A percentile compares a stretch with the other conserved stretches of the same genome.
Conservation (phyloP, 1,284 basidiomycete genomes). For the Hypsizygus ulmarius region DNA sequence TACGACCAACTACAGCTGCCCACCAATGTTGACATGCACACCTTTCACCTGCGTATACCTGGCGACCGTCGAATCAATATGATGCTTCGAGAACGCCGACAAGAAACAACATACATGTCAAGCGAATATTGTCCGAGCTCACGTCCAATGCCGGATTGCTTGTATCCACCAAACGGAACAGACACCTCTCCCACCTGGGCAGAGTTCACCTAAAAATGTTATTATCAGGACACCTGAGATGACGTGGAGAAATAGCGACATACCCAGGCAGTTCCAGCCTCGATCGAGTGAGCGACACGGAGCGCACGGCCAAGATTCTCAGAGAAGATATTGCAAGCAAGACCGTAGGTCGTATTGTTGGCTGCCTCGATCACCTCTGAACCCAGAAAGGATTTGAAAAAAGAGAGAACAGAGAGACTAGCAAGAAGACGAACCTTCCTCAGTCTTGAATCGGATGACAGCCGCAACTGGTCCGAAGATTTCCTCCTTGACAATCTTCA, state of each 20-base stretch:
- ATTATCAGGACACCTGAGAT: background rate
- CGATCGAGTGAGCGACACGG: slow-evolving; percentile 63
- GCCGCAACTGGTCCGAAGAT: slow-evolving; percentile 83
- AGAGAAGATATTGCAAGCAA: slow-evolving; percentile 75
- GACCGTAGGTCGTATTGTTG: slow-evolving; percentile 81
- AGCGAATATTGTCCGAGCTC: slow-evolving; percentile 76
- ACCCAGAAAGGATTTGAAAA: background rate
- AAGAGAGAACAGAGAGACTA: background rate
- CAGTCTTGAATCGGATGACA: slow-evolving; percentile 69
- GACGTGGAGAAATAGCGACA: slow-evolving; percentile 4
- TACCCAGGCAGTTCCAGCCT: slow-evolving; percentile 72
- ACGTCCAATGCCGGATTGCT: slow-evolving; percentile 71
- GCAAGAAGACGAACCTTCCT: slow-evolving; percentile 35
- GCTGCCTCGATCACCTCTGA: slow-evolving; percentile 68
- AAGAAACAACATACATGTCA: slow-evolving; percentile 40
- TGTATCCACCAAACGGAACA: slow-evolving; percentile 80
- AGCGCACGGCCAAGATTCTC: slow-evolving; percentile 70
- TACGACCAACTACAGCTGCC: slow-evolving; percentile 16
- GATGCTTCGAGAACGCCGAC: background rate
- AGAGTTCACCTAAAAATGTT: slow-evolving; percentile 54
- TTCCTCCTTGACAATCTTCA: slow-evolving; percentile 88
- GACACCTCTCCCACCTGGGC: slow-evolving; percentile 56
- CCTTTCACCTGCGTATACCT: slow-evolving; percentile 33
- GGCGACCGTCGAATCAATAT: background rate
- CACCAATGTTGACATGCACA: slow-evolving; percentile 28